These are phyloP conservation scores for Cyamopsis tetragonoloba DNA, from an alignment of 306 rosid genomes.

Conservation along the genomic window DNA sequence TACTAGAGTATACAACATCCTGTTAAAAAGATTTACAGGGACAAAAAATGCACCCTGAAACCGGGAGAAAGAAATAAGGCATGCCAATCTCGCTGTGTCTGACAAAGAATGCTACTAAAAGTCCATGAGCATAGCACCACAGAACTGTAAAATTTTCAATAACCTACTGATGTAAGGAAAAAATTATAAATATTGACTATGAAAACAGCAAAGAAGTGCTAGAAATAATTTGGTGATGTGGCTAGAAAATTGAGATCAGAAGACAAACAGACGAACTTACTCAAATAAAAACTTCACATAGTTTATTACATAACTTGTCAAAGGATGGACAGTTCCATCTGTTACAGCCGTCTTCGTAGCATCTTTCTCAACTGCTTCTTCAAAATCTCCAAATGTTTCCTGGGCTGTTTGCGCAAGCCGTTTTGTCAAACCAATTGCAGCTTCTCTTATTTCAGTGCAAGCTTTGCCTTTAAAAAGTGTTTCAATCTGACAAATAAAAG, in stretches of 20 bases:
- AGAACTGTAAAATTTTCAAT: background rate
- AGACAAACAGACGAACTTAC: slow-evolving; percentile 48
- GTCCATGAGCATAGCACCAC: background rate
- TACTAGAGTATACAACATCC: background rate
- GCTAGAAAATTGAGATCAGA: background rate
- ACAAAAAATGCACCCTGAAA: background rate
- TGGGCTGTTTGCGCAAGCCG: slow-evolving; percentile 89
- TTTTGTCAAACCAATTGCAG: slow-evolving; percentile 78
- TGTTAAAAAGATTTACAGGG: background rate
- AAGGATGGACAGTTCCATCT: slow-evolving; percentile 98
- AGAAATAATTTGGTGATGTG: slow-evolving; percentile 17
- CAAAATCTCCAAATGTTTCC: slow-evolving; percentile 94
- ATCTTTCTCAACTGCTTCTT: slow-evolving; percentile 95
- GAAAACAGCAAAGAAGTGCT: background rate
- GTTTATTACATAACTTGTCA: slow-evolving; percentile 95
- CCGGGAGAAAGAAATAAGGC: background rate
- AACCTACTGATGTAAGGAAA: background rate
- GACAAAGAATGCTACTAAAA: background rate
- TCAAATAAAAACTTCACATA: slow-evolving; percentile 94
- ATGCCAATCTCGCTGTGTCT: background rate
- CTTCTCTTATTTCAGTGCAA: slow-evolving; percentile 75
- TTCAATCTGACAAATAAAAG: slow-evolving; percentile 58
- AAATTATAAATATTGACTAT: background rate
- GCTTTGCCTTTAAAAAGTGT: slow-evolving; percentile 80
- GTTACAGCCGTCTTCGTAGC: slow-evolving; percentile 93